Percentiles rank a stretch among this genome's conserved stretches.
These are phyloP conservation scores for Colletotrichum orbiculare DNA, from an alignment of 2,329 filamentous ascomycete species.

Conservation along the genomic window DNA sequence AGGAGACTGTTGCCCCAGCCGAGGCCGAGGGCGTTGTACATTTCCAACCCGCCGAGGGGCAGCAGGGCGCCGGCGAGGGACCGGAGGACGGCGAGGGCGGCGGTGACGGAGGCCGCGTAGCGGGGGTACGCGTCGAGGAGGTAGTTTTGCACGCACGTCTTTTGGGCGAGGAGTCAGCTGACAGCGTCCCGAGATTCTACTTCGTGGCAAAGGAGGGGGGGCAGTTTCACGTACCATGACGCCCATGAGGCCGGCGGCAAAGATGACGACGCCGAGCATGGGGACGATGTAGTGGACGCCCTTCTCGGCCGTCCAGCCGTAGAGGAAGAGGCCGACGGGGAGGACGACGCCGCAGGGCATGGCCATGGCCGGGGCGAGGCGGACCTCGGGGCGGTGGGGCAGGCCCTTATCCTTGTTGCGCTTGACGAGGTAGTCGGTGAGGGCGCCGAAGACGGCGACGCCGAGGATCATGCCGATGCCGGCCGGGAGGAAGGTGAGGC, in stretches of 20 bases:
- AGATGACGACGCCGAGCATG: conserved; percentile 58
- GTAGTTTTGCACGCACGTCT: conserved; percentile 67
- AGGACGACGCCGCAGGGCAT: conserved; percentile 46
- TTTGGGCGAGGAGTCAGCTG: not conserved
- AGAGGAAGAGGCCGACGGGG: conserved; percentile 65
- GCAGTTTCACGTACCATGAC: conserved; percentile 41
- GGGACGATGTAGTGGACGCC: conserved; percentile 65
- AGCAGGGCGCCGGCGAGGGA: conserved; percentile 52
- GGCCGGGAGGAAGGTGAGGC: conserved; percentile 65
- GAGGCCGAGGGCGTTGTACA: conserved; percentile 52
- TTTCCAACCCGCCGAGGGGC: conserved; percentile 50
- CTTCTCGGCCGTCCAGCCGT: conserved; percentile 68
- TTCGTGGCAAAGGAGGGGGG: too few relatives aligned
- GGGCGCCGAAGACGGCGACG: conserved; percentile 48
- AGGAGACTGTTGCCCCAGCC: conserved; percentile 58
- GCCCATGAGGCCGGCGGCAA: conserved; percentile 51
- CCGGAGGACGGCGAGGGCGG: conserved; percentile 51
- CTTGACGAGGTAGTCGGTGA: conserved; percentile 46
- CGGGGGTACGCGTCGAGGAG: conserved; percentile 64
- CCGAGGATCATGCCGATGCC: conserved; percentile 58
- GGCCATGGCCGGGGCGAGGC: conserved; percentile 40
- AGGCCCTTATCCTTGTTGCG: conserved; percentile 39
- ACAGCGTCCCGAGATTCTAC: accelerated
- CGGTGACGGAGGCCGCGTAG: conserved; percentile 53
- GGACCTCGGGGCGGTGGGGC: conserved; percentile 44